These are phyloP conservation scores for Brassica napus DNA, from an alignment of 345 rosid genomes.

Conservation along the genomic window DNA sequence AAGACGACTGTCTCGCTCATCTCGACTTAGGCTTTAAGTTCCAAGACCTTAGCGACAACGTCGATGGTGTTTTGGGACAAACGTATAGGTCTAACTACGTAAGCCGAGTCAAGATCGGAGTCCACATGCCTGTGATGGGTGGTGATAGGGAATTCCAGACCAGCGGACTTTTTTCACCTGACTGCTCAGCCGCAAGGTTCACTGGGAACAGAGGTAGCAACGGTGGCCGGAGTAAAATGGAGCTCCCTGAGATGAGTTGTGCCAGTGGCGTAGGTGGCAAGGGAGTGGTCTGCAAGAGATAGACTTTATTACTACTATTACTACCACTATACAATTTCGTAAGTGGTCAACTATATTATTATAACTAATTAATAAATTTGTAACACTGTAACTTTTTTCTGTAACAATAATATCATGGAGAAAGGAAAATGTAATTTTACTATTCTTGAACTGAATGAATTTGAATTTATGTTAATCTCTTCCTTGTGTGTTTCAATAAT, in stretches of 20 bases:
- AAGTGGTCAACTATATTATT: background rate
- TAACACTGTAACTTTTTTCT: background rate
- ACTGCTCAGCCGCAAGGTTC: conserved; percentile 52
- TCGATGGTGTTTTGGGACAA: conserved; percentile 63
- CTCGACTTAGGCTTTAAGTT: conserved; percentile 68
- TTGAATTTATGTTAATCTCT: background rate
- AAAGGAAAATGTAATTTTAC: background rate
- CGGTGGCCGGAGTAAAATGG: conserved; percentile 14
- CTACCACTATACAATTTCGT: background rate
- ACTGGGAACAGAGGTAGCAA: conserved; percentile 6
- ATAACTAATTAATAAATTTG: background rate
- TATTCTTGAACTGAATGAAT: background rate
- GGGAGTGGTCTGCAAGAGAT: conserved; percentile 62
- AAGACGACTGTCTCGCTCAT: conserved; percentile 69
- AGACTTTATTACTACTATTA: conserved; percentile 8
- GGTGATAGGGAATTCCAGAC: conserved; percentile 56
- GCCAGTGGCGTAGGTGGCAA: conserved; percentile 50
- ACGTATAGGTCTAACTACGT: conserved; percentile 55
- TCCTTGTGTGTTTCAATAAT: background rate
- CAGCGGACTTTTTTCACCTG: conserved; percentile 52
- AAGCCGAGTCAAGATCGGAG: conserved; percentile 59
- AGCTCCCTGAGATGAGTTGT: conserved; percentile 45
- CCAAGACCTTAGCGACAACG: conserved; percentile 47
- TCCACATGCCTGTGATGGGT: conserved; percentile 65
- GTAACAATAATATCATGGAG: background rate